A percentile compares a stretch with the other conserved stretches of the same genome.
Conservation (phyloP, 108 stramenopile genomes). For the Cyclostephanos tholiformis region DNA sequence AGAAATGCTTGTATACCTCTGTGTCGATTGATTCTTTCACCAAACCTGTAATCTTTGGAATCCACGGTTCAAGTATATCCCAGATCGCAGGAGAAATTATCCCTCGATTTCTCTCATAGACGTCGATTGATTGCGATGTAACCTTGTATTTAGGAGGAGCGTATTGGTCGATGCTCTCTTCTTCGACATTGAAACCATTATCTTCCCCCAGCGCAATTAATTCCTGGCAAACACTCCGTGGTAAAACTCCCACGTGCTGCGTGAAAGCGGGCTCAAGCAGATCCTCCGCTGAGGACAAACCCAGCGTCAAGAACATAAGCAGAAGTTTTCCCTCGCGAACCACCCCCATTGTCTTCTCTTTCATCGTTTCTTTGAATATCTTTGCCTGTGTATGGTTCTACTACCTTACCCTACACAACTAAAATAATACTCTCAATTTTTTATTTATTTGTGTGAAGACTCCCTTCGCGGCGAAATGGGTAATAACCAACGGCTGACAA, state of each 20-base stretch:
- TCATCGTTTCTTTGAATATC: too few relatives aligned
- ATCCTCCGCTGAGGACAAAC: neutral
- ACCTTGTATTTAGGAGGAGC: conserved; percentile 3
- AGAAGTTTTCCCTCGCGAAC: too few relatives aligned
- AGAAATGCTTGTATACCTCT: neutral
- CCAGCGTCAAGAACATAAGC: too few relatives aligned
- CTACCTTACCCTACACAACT: too few relatives aligned
- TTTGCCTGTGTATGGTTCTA: too few relatives aligned
- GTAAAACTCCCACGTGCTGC: conserved; percentile 4
- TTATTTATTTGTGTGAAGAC: too few relatives aligned
- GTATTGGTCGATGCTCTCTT: conserved; percentile 20
- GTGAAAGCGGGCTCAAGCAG: conserved; percentile 13
- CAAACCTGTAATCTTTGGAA: conserved; percentile 1
- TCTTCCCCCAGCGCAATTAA: conserved; percentile 16
- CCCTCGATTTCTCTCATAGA: conserved; percentile 10
- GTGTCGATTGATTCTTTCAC: conserved; percentile 5
- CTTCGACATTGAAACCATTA: conserved; percentile 7
- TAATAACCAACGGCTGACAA: neutral
- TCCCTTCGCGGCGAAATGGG: too few relatives aligned
- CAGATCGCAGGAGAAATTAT: conserved; percentile 5
- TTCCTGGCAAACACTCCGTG: conserved; percentile 17
- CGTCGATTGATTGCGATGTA: conserved; percentile 17
- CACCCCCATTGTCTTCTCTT: too few relatives aligned
- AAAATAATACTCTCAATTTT: too few relatives aligned
- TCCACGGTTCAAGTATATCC: conserved; percentile 10